phyloP scores from a whole-genome alignment of 495 filamentous ascomycete species.

The Gamarada debralockiae region DNA sequence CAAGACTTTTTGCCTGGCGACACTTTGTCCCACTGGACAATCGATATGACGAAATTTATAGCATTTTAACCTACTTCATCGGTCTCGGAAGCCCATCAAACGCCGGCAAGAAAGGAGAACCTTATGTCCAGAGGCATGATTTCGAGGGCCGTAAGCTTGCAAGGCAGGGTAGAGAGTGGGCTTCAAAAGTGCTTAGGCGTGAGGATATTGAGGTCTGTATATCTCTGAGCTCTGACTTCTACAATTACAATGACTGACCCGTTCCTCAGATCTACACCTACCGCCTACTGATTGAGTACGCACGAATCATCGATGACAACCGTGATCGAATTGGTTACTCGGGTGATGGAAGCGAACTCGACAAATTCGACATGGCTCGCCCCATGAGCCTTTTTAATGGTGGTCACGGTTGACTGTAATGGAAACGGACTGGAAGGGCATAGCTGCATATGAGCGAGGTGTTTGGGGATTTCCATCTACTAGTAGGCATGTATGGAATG shows the following conservation, averaged over 20 bases:
- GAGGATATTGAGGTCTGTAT: constrained; percentile 57
- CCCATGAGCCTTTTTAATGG: constrained; percentile 7
- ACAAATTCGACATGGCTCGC: constrained; percentile 13
- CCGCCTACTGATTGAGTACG: constrained; percentile 68
- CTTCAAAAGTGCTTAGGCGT: constrained; percentile 55
- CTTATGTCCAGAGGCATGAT: constrained; percentile 25
- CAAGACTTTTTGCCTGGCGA: constrained; percentile 63
- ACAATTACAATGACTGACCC: neutral
- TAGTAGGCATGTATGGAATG: too few relatives aligned
- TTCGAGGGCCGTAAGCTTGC: constrained; percentile 54
- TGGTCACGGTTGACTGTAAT: neutral
- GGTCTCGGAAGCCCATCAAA: constrained; percentile 40
- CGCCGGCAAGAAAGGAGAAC: constrained; percentile 43
- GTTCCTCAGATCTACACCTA: constrained; percentile 52
- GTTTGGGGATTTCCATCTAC: neutral
- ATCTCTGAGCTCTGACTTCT: neutral
- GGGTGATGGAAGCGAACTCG: constrained; percentile 23
- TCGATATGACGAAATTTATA: constrained; percentile 68
- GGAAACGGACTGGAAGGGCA: neutral
- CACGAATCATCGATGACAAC: constrained; percentile 59
- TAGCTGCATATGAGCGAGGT: neutral
- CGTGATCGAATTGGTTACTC: constrained; percentile 58
- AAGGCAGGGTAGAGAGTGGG: constrained; percentile 62
- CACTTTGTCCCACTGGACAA: constrained; percentile 82
- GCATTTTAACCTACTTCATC: constrained; percentile 75